Percentiles rank a stretch among this genome's conserved stretches.
These are phyloP conservation scores for Astragalus membranaceus DNA, from an alignment of 306 rosid species.

Conservation along the genomic window DNA sequence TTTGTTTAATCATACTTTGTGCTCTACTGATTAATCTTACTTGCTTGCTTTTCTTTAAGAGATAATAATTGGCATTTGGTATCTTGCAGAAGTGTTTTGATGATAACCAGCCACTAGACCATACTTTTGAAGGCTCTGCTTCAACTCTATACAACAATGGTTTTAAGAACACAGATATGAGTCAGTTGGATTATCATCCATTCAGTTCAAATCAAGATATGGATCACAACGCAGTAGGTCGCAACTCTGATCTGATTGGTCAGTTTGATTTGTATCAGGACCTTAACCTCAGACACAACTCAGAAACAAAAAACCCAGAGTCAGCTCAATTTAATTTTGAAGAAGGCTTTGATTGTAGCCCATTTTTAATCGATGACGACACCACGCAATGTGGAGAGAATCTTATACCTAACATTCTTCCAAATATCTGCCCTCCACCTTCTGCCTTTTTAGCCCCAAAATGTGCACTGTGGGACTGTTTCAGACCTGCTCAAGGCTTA, in stretches of 20 bases:
- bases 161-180: slow-evolving; percentile 43
- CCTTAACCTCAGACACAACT: slow-evolving; percentile 1
- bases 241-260: slow-evolving; percentile 20
- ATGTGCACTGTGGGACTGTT: slow-evolving; percentile 96
- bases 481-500: slow-evolving; percentile 82
- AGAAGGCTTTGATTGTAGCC: slow-evolving; percentile 31
- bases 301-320: slow-evolving; percentile 23
- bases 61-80: slow-evolving; percentile 15
- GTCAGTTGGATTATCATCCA: slow-evolving; percentile 48
- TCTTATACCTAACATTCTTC: slow-evolving; percentile 53
- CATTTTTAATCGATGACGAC: slow-evolving; percentile 21
- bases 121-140: slow-evolving; percentile 47
- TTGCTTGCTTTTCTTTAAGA: slow-evolving; percentile 3
- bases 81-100: slow-evolving; percentile 54
- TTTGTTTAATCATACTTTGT: background rate
- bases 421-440: slow-evolving; percentile 76
- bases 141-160: slow-evolving; percentile 38
- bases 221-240: slow-evolving; percentile 33
- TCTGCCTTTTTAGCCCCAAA: slow-evolving; percentile 88
- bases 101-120: slow-evolving; percentile 39
- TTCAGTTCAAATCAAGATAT: slow-evolving; percentile 38
- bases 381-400: slow-evolving; percentile 35
- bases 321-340: slow-evolving; percentile 32
- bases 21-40: background rate
- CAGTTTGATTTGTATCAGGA: slow-evolving; percentile 25